Conservation (phyloP, 306 rosid genomes). For the Vigna unguiculata region DNA sequence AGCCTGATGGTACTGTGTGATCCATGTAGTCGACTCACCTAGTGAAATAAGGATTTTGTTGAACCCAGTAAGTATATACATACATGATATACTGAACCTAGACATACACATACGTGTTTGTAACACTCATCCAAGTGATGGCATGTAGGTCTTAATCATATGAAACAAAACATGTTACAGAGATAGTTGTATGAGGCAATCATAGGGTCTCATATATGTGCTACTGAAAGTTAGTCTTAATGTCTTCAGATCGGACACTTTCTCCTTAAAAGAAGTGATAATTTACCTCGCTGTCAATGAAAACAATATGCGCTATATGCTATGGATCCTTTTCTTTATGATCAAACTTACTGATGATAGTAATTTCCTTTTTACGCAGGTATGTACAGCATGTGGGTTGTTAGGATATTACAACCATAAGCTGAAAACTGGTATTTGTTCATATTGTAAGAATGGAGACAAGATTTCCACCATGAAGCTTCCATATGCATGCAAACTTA, state of each 20-base stretch:
- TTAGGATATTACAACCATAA: conserved; percentile 87
- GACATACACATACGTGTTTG: neutral
- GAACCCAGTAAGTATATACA: neutral
- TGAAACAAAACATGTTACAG: neutral
- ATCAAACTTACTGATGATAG: conserved; percentile 26
- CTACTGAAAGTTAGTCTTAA: neutral
- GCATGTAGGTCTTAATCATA: neutral
- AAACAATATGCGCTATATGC: neutral
- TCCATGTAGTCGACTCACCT: neutral
- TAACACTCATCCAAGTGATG: neutral
- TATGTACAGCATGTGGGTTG: conserved; percentile 83
- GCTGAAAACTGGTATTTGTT: conserved; percentile 80
- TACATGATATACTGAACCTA: neutral
- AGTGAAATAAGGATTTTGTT: neutral
- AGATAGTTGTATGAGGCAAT: neutral
- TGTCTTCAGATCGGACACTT: neutral
- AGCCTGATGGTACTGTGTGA: neutral
- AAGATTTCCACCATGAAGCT: conserved; percentile 80
- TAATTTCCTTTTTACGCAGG: conserved; percentile 54
- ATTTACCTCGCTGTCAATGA: neutral
- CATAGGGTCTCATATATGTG: neutral
- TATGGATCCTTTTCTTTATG: neutral
- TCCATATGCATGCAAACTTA: conserved; percentile 98
- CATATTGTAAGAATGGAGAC: conserved; percentile 89
- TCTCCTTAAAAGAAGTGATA: neutral